Base-by-base conservation (phyloP, 2,329 filamentous ascomycete genomes). In the Penicillium sp. region DNA sequence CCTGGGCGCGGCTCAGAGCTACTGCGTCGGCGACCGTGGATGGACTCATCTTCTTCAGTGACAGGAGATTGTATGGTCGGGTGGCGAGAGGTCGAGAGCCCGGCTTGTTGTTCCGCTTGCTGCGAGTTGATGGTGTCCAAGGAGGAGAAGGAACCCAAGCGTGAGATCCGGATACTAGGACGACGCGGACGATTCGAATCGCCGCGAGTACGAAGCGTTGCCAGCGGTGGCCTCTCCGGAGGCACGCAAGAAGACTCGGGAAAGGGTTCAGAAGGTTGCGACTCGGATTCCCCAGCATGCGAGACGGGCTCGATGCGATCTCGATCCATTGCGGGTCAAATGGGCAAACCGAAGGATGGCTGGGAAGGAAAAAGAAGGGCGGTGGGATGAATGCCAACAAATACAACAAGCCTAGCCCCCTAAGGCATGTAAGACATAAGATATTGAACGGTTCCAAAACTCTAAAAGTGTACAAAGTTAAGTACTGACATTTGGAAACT, bases 1-100 rank as follows among this genome's bases (percentile, higher is more conserved):
- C 66, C 65, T 12, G 62, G 69, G 41, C 69, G 70, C 18, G 73
- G 73, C 45, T 75, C 73, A 16, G 73, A 75, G 50, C 57, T 74
- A 55, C 73, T 75, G 56, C 73, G 72, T 38, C 73, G 70, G 36
- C 73, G 68, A 18, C 60, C 64, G 45, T 65, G 58, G 54, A 58
- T 60, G 26, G 59, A 55, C 50, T 70, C 65, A 45, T 67, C 65
- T 38, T 63, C 66, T 43, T 65, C 62, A 10, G 52, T 46, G 6
- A 59, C 54, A 21, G 56, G 54, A 13, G 56, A 59, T n/a, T 38
- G 48, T 28, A 57, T 41, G 41, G 54, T 47, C n/a, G 52, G 36
- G 45, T 49, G 41, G 49, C 60, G 55, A 50, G 52, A 16, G 42
- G 68, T 18, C 45, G 57, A 29, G 47, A 59, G 50, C 45, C 60